Conservation (phyloP, 2,329 filamentous ascomycete genomes). For the Colletotrichum sansevieriae region DNA sequence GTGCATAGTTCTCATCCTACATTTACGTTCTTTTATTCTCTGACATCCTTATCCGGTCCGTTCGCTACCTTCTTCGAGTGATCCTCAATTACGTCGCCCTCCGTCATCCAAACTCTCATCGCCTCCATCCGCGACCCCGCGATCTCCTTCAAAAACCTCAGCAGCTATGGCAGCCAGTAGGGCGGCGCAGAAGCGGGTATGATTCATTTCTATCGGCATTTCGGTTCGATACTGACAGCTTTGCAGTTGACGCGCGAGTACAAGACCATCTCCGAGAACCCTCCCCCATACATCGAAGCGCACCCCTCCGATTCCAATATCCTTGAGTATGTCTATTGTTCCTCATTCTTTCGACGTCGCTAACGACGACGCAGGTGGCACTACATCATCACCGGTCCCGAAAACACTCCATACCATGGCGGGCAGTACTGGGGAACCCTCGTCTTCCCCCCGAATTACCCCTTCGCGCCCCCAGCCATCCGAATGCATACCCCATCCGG, state of each 20-base stretch:
- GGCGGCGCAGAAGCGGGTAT: conserved; percentile 78
- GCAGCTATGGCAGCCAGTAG: conserved; percentile 74
- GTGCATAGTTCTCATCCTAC: not conserved
- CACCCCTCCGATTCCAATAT: conserved; percentile 94
- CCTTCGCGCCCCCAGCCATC: conserved; percentile 96
- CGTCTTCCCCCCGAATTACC: conserved; percentile 95
- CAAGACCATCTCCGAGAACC: conserved; percentile 76
- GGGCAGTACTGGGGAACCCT: conserved; percentile 99
- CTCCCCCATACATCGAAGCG: conserved; percentile 88
- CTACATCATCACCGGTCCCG: conserved; percentile 94
- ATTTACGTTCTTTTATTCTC: conserved; percentile 32
- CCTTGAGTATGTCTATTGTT: conserved; percentile 73
- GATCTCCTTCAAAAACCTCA: not conserved
- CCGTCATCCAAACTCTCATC: conserved; percentile 12
- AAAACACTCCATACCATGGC: conserved; percentile 91
- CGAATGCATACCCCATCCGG: conserved; percentile 98
- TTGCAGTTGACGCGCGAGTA: conserved; percentile 71
- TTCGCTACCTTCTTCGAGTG: conserved; percentile 9
- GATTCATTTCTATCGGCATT: conserved; percentile 43
- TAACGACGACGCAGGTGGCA: conserved; percentile 76
- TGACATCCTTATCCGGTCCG: conserved; percentile 22
- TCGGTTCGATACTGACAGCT: conserved; percentile 43
- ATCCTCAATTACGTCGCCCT: conserved; percentile 32
- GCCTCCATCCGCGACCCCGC: not conserved
- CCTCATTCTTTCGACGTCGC: not conserved